Evolutionary conservation across 2,329 filamentous ascomycete species (phyloP).

Genomic region (Didymella segeticola): DNA sequence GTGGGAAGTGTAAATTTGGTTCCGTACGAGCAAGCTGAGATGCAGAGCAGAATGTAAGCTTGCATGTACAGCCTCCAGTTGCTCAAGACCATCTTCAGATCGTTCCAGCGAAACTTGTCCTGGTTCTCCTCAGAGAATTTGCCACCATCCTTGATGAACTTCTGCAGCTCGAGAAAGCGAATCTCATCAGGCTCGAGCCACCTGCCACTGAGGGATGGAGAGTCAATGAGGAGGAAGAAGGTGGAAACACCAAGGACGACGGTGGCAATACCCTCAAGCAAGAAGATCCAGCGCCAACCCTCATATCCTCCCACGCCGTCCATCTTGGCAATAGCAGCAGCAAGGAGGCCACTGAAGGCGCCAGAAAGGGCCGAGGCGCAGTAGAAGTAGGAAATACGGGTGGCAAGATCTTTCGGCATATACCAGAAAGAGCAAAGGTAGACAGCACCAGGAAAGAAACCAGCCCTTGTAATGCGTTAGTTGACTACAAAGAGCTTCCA

Average conservation of each 20-base stretch:
- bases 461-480: constrained; percentile 19
- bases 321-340: constrained; percentile 47
- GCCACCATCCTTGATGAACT: constrained; percentile 34
- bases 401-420: constrained; percentile 44
- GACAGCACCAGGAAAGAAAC: constrained; percentile 46
- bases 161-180: constrained; percentile 33
- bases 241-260: constrained; percentile 27
- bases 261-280: constrained; percentile 51
- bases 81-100: constrained; percentile 32
- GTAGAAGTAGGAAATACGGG: constrained; percentile 46
- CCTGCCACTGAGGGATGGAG: constrained; percentile 22
- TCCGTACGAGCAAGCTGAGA: constrained; percentile 38
- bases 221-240: constrained; percentile 41
- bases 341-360: constrained; percentile 52
- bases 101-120: constrained; percentile 29
- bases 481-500: not conserved
- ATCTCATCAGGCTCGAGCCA: constrained; percentile 36
- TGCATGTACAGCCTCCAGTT: constrained; percentile 43
- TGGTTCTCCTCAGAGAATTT: constrained; percentile 25
- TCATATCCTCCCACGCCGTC: constrained; percentile 50
- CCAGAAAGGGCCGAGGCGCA: constrained; percentile 49
- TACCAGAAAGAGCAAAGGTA: constrained; percentile 47
- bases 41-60: constrained; percentile 35
- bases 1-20: constrained; percentile 41
- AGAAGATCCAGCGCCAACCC: constrained; percentile 55